Evolutionary conservation across 495 filamentous ascomycete genomes (phyloP).

Genomic region (Trichoderma asperelloides): DNA sequence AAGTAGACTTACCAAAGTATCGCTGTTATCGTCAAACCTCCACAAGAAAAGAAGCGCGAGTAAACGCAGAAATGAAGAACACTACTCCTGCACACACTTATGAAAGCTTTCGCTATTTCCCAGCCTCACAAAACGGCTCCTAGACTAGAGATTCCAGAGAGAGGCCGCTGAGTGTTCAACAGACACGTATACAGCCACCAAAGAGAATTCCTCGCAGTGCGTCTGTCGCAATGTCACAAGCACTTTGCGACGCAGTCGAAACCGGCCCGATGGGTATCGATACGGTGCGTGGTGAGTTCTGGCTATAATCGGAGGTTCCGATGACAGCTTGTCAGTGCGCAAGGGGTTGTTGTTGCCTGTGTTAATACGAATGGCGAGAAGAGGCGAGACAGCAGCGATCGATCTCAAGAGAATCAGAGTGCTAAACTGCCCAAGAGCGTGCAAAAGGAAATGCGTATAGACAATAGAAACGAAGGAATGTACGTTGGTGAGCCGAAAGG

Average conservation of each 20-base stretch:
- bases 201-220: neutral
- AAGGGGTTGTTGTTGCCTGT: neutral
- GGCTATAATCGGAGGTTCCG: no score
- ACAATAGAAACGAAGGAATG: conserved; percentile 1
- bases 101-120: neutral
- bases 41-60: neutral
- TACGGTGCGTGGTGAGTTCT: neutral
- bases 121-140: neutral
- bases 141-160: neutral
- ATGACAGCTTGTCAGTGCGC: neutral
- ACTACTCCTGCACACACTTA: neutral
- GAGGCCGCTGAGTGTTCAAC: neutral
- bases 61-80: neutral
- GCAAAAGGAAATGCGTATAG: neutral
- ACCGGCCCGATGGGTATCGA: neutral
- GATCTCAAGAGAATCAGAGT: neutral
- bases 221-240: neutral
- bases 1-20: neutral
- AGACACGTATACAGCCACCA: neutral
- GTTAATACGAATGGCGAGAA: neutral
- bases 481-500: conserved; percentile 1
- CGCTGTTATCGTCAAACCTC: conserved; percentile 1
- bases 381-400: neutral
- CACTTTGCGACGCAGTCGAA: neutral
- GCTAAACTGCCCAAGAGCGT: neutral